Conservation (phyloP, 1,284 basidiomycete genomes). For the Tetrapyrgos nigripes region DNA sequence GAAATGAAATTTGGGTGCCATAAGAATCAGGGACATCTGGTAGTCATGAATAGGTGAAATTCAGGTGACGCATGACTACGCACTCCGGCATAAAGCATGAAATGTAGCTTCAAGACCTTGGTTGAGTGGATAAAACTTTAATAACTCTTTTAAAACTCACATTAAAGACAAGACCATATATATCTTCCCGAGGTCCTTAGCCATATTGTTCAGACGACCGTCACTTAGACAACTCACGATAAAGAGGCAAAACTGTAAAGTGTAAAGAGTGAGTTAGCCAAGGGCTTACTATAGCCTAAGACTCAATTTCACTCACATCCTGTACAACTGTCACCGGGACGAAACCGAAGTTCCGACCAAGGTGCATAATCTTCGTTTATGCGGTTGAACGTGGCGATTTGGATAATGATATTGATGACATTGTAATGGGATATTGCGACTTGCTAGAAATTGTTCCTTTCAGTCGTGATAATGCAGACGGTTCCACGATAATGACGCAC, state of each 20-base stretch:
- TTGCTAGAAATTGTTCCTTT: conserved; percentile 11
- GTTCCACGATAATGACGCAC: conserved; percentile 7
- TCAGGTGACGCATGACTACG: neutral
- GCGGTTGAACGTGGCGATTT: conserved; percentile 26
- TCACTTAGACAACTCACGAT: conserved; percentile 17
- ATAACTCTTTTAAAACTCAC: conserved; percentile 11
- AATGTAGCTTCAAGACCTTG: conserved; percentile 22
- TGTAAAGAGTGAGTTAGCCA: conserved; percentile 1
- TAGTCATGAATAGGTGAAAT: neutral
- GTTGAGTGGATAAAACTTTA: neutral
- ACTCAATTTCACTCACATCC: conserved; percentile 20
- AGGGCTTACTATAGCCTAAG: neutral
- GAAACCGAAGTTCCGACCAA: conserved; percentile 23
- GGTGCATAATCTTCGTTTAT: conserved; percentile 24
- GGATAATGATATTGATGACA: conserved; percentile 28
- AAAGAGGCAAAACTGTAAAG: conserved; percentile 24
- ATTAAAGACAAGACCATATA: conserved; percentile 29
- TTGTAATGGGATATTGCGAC: conserved; percentile 29
- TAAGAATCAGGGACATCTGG: conserved; percentile 25
- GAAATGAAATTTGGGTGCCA: conserved; percentile 27
- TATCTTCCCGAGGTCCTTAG: conserved; percentile 15
- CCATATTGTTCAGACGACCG: neutral
- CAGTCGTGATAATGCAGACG: neutral
- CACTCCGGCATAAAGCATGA: conserved; percentile 27
- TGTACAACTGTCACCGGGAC: conserved; percentile 26